Evolutionary conservation across 1,284 basidiomycete species (phyloP).

Genomic region (Earliella scabrosa): DNA sequence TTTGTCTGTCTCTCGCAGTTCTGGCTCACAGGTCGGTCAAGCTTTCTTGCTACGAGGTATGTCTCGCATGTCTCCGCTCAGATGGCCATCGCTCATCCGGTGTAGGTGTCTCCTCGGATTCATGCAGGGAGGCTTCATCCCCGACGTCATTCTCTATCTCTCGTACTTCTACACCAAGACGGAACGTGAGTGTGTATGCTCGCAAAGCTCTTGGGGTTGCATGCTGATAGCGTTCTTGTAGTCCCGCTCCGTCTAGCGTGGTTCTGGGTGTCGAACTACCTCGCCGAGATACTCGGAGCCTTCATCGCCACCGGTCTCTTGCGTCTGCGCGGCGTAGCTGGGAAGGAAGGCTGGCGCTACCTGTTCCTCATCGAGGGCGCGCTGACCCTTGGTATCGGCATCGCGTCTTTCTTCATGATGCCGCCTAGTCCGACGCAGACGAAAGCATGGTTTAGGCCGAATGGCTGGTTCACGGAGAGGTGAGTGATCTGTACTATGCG

Average conservation of each 20-base stretch:
- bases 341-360: conserved; percentile 62
- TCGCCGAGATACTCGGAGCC: conserved; percentile 54
- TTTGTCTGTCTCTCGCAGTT: conserved; percentile 66
- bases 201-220: too few species aligned
- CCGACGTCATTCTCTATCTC: conserved; percentile 68
- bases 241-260: conserved; percentile 67
- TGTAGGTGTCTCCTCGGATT: conserved; percentile 44
- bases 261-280: conserved; percentile 69
- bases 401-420: conserved; percentile 72
- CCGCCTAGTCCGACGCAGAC: conserved; percentile 73
- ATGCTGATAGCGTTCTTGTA: neutral
- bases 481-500: conserved; percentile 14
- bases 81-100: neutral
- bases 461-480: conserved; percentile 71
- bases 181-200: conserved; percentile 40
- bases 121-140: conserved; percentile 67
- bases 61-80: conserved; percentile 36
- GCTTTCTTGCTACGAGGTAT: conserved; percentile 50
- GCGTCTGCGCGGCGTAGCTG: conserved; percentile 59
- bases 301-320: conserved; percentile 73
- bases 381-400: conserved; percentile 57
- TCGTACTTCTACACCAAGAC: conserved; percentile 75
- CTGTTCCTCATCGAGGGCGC: conserved; percentile 59
- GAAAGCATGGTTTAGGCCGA: conserved; percentile 65
- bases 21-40: conserved; percentile 58